Base-by-base conservation (phyloP, 352 stramenopile species). In the Phytophthora fragariaefolia region DNA sequence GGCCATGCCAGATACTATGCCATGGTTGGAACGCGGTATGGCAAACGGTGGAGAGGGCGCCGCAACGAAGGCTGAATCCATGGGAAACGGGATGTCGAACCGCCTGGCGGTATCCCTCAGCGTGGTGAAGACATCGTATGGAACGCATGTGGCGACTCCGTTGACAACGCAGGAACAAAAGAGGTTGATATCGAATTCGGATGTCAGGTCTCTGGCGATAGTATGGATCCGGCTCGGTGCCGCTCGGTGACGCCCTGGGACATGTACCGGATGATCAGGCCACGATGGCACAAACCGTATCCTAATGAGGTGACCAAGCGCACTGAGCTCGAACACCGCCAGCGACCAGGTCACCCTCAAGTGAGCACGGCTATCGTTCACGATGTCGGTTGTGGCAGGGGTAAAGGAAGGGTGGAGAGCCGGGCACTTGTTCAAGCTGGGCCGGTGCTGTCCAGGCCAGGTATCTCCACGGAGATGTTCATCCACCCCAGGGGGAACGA, bases 301-400 rank as follows among this genome's bases (percentile, higher is more conserved):
- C 15, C 34, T 17, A 9, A 67, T 26, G 2, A 68, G 43, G n/a
- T 62, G 60, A 1, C 22, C 10, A 1, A 69, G 18, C 0, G 2
- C 7, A 2, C 9, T 1, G 23, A 69, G 10, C 20, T 66, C 32
- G 0, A 48, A 32, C 1, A 66, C 17, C 0, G 51, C 26, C 3
- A 66, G 63, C 30, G 48, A 66, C 63, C 56, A 64, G 27, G 57
- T 53, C 30, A 23, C 49, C 2, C 6, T 5, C 18, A 6, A 26
- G 8, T 66, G 50, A 17, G 48, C 56, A 2, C 27, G 20, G 0
- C 24, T 0, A 15, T 61, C 36, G 6, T 17, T 43, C 34, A 9
- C 1, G 15, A 43, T 20, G 34, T 17, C 4, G 6, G 34, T 9
- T 13, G 32, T 13, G 34, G n/a, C 34, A 13, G 34, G 34, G 34